Base-by-base conservation (phyloP, 2,329 filamentous ascomycete species). In the Fusarium agapanthi region DNA sequence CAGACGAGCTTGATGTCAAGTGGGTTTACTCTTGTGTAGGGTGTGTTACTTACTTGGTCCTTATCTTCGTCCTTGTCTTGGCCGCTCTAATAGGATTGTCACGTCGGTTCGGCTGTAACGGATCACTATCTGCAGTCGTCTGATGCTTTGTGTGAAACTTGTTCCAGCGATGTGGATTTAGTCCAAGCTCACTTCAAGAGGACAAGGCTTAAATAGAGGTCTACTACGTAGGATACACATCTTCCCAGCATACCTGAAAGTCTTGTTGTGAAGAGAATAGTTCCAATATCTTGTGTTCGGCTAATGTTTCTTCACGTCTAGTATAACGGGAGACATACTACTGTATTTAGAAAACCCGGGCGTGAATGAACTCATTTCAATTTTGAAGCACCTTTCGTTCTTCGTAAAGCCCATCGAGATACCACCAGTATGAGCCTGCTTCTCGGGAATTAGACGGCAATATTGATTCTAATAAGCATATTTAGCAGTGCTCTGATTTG, bases 401-500 rank as follows among this genome's bases (percentile, higher is more conserved):
- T 28, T 22, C 32, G 22, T 38, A 22, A 26, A 28, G 18, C 14
- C n/a, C 20, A 14, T 53, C 18, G 20, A 26, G 15, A 37, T 22
- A 16, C 24, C 24, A 26, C 34, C 34, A 40, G 11, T 22, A 30
- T 26, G n/a, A 22, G 11, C n/a, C 35, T 26, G 9, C 9, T 44
- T 4, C 12, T 6, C 61, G 58, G 70, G 34, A 61, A 67, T 67
- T 41, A 50, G 32, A 30, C 67, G 66, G 66, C 22, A 56, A 50
- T 71, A 67, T 16, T 10, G 3, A 22, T 18, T 34, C 12, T 22
- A 30, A 71, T 71, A 72, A 62, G 60, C 60, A 73, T 43, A 60
- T 73, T 74, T 71, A 68, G 30, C 32, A 45, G 35, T 40, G 43
- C 51, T 68, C 55, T 71, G 67, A 71, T 74, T 68, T 68, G 67